Base-by-base conservation (phyloP, 305 asterid genomes). In the Andrographis paniculata region DNA sequence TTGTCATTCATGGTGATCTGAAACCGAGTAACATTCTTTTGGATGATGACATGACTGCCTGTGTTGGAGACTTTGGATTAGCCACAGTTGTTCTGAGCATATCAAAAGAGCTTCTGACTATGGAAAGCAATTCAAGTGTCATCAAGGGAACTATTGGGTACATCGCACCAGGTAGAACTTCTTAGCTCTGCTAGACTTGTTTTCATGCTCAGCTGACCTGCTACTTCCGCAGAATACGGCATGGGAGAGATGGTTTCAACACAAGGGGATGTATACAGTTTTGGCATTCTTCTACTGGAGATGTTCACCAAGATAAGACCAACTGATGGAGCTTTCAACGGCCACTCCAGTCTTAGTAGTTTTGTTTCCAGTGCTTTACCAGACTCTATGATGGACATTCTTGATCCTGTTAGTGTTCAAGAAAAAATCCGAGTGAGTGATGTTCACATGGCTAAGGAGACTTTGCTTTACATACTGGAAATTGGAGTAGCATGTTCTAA, bases 231-330 rank as follows among this genome's bases (percentile, higher is more conserved):
- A 67, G 74, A 67, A 28, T 62, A 62, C 23, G 74, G 56, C 3
- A 30, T 67, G 60, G 59, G 57, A 0, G 23, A 19, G 19, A 24
- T 15, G 19, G 40, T 40, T 22, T 58, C 69, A 2, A 24, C 39
- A 9, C 27, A 50, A 17, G 68, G 68, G 9, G 65, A 60, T 18
- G 56, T 56, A 11, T 64, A 64, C 27, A 49, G 69, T 33, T 69
- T 12, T 21, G 76, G 76, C 9, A 65, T 69, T 61, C 52, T 53
- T 21, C 16, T 69, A 15, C 22, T 64, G 13, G 76, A 69, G 27
- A 56, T 70, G 55, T 57, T 70, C 52, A 61, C 69, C 6, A 50
- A 38, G 31, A 44, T 22, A 43, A 60, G 66, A 21, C 72, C 76
- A 46, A 65, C 72, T 0, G 53, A 61, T 6, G 58, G 37, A 27